Evolutionary conservation across 306 rosid genomes (phyloP).

Genomic region (Morella rubra): DNA sequence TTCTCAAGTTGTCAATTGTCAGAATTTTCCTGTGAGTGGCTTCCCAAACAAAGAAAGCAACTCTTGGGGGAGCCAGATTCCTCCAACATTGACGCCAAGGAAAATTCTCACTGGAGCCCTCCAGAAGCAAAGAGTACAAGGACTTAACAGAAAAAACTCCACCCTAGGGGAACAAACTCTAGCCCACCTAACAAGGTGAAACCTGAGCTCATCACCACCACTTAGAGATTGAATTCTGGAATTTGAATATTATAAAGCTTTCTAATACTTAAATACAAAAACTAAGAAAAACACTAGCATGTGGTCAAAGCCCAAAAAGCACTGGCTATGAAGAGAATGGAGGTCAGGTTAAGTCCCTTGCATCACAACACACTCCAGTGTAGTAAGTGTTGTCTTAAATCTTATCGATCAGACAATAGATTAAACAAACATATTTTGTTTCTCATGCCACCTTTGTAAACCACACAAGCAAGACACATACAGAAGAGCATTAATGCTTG

Average conservation of each 20-base stretch:
- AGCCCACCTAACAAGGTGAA: too few species aligned
- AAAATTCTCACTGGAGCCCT: too few species aligned
- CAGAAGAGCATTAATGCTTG: background rate
- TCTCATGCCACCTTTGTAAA: background rate
- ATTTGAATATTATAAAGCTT: background rate
- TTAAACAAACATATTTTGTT: background rate
- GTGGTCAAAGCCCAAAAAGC: background rate
- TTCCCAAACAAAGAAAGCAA: too few species aligned
- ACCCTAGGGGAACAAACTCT: too few species aligned
- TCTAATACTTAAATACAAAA: background rate
- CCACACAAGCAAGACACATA: background rate
- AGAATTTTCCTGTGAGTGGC: too few species aligned
- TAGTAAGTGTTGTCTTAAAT: background rate
- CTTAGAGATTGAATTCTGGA: background rate
- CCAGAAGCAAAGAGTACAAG: too few species aligned
- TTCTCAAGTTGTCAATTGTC: too few species aligned
- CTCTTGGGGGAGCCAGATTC: too few species aligned
- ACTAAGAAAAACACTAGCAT: background rate
- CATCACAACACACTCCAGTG: background rate
- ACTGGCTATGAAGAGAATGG: background rate
- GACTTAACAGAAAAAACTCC: too few species aligned
- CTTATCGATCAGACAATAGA: background rate
- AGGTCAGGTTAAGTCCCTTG: background rate
- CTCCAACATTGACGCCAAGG: too few species aligned
- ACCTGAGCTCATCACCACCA: too few species aligned